Base-by-base conservation (phyloP, 805 yeast genomes). In the Candida wancherniae region DNA sequence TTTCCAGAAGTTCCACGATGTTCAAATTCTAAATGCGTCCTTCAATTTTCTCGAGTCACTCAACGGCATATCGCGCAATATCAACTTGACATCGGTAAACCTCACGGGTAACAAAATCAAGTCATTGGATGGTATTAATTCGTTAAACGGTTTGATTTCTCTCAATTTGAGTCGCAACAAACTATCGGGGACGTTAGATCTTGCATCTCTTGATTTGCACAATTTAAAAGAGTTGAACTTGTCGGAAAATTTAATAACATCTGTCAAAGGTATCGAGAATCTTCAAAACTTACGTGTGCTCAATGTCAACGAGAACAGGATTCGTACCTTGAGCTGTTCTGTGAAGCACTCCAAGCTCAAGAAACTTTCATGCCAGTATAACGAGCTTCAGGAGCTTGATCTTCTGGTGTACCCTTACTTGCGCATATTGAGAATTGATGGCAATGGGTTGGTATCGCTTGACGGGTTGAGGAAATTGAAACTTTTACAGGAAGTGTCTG, bases 391-490 rank as follows among this genome's bases (percentile, higher is more conserved):
- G 13, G 22, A 28, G 2, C 42, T 72, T 14, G 56, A 64, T 30
- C 39, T 70, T 11, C 40, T 40, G 1, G 24, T 39, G 7, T 63
- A 56, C 32, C 69, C 72, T 1, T 49, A 39, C 19, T 55, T 74
- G 38, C 53, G 73, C 27, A 63, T 60, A 4, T 47, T 74, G 22
- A 53, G 71, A 23, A 44, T 70, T 10, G 78, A 73, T 42, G 69
- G 74, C 4, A 70, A 69, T 36, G 37, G 45, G 5, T 37, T 69
- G 9, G 36, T 36, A 5, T 26, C 38, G 1, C 16, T 60, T 3
- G 31, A 40, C 1, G 58, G 61, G 9, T 38, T 67, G 11, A 46
- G 45, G 10, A 51, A 44, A 8, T 48, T 63, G 27, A 55, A 42
- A 16, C 41, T 51, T 29, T 41, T 72, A 18, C 68, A 65, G 21